Conservation (phyloP, 345 rosid genomes). For the Gossypium rotundifolium region DNA sequence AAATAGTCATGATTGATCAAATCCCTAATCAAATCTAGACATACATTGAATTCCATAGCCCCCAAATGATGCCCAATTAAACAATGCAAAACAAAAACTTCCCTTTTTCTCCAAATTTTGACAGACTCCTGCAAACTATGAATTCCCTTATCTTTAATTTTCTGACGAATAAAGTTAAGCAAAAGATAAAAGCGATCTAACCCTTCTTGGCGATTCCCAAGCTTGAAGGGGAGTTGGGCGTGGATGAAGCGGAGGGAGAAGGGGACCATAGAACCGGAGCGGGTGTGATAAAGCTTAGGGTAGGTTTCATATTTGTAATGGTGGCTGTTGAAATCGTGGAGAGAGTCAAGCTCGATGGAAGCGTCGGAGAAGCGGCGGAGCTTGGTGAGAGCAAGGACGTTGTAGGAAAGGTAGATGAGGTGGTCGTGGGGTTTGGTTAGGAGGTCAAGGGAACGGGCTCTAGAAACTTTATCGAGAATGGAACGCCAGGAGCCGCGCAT, state of each 20-base stretch:
- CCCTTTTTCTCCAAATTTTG: constrained; percentile 60
- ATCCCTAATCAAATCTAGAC: constrained; percentile 54
- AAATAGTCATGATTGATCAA: constrained; percentile 34
- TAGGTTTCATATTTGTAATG: constrained; percentile 68
- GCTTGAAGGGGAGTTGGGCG: constrained; percentile 59
- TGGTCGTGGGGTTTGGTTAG: constrained; percentile 75
- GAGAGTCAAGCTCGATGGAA: constrained; percentile 55
- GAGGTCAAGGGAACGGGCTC: constrained; percentile 53
- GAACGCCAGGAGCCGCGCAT: constrained; percentile 82
- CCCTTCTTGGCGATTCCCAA: constrained; percentile 58
- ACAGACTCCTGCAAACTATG: constrained; percentile 27
- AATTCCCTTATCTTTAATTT: constrained; percentile 26
- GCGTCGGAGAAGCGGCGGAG: constrained; percentile 87
- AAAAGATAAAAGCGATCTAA: constrained; percentile 65
- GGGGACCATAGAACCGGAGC: constrained; percentile 91
- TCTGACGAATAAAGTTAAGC: constrained; percentile 55
- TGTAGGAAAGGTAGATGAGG: constrained; percentile 77
- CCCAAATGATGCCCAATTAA: constrained; percentile 66
- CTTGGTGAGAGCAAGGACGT: constrained; percentile 65
- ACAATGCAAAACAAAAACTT: constrained; percentile 54
- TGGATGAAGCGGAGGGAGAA: constrained; percentile 80
- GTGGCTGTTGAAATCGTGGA: constrained; percentile 66
- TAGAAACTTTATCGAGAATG: constrained; percentile 62
- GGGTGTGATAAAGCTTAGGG: constrained; percentile 56
- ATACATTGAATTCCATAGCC: constrained; percentile 57